Percentiles rank a stretch among this genome's conserved stretches.
phyloP scores from a whole-genome alignment of 192 early-diverging fungal species.

The Backusella sp. region DNA sequence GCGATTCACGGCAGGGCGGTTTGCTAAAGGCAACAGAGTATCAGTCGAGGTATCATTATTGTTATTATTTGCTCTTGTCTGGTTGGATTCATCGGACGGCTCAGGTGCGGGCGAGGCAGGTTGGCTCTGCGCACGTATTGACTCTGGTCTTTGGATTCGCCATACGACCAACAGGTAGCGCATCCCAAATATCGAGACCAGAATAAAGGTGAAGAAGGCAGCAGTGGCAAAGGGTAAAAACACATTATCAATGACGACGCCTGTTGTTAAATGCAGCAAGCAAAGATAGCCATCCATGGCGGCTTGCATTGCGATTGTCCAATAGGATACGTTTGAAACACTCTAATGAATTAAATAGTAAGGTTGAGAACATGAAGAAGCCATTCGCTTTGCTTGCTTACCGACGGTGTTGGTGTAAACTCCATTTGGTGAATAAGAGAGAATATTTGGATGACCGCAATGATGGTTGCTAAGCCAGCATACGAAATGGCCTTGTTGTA shows the following conservation, averaged over 20 bases:
- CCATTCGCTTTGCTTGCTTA: slow-evolving; percentile 20
- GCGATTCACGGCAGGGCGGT: background rate
- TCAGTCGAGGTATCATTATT: background rate
- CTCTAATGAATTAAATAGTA: slow-evolving; percentile 26
- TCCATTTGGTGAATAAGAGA: slow-evolving; percentile 63
- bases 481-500: slow-evolving; percentile 51
- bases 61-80: background rate
- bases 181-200: slow-evolving; percentile 69
- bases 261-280: slow-evolving; percentile 58
- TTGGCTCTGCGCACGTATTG: slow-evolving; percentile 35
- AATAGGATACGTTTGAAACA: slow-evolving; percentile 66
- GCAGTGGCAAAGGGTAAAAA: slow-evolving; percentile 62
- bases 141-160: slow-evolving; percentile 63
- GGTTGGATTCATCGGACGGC: background rate
- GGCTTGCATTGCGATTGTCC: slow-evolving; percentile 59
- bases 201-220: slow-evolving; percentile 62
- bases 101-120: slow-evolving; percentile 30
- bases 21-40: slow-evolving; percentile 12
- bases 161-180: slow-evolving; percentile 70
- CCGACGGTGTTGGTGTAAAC: slow-evolving; percentile 64
- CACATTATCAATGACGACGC: slow-evolving; percentile 47
- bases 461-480: slow-evolving; percentile 42
- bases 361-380: background rate
- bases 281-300: slow-evolving; percentile 67
- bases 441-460: slow-evolving; percentile 38